Percentiles rank a stretch among this genome's conserved stretches.
These are phyloP conservation scores for Monosporascus cannonballus DNA, from an alignment of 2,329 filamentous ascomycete genomes.

Conservation along the genomic window DNA sequence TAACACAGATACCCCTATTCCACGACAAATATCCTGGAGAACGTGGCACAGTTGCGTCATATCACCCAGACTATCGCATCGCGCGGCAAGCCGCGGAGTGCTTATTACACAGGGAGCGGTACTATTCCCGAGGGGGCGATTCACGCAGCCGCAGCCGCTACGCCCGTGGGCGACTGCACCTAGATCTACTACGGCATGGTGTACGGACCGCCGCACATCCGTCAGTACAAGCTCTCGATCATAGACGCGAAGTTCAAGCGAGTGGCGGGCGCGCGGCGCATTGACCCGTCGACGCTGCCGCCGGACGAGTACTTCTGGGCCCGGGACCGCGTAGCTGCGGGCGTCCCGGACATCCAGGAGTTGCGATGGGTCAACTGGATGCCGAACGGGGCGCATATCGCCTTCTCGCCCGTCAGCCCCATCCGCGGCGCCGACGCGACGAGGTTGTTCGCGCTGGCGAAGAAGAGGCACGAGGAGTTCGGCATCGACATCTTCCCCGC, in stretches of 20 bases:
- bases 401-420: slow-evolving; percentile 38
- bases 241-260: slow-evolving; percentile 26
- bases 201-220: slow-evolving; percentile 28
- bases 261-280: slow-evolving; percentile 22
- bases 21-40: slow-evolving; percentile 35
- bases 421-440: slow-evolving; percentile 36
- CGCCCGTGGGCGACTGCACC: slow-evolving; percentile 27
- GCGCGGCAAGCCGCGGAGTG: slow-evolving; percentile 27
- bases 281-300: slow-evolving; percentile 29
- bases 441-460: slow-evolving; percentile 29
- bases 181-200: slow-evolving; percentile 30
- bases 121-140: slow-evolving; percentile 27
- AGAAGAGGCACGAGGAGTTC: slow-evolving; percentile 25
- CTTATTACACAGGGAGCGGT: slow-evolving; percentile 24
- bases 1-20: no score
- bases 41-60: slow-evolving; percentile 30
- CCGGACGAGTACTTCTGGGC: slow-evolving; percentile 27
- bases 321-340: slow-evolving; percentile 25
- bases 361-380: slow-evolving; percentile 35
- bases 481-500: slow-evolving; percentile 35
- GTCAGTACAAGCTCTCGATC: slow-evolving; percentile 27
- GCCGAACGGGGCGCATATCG: slow-evolving; percentile 36
- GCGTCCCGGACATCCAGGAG: slow-evolving; percentile 33
- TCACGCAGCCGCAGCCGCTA: slow-evolving; percentile 22
- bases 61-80: slow-evolving; percentile 30